A percentile compares a stretch with the other conserved stretches of the same genome.
These are phyloP conservation scores for Calonectria henricotiae DNA, from an alignment of 2,329 filamentous ascomycete genomes.

Conservation along the genomic window DNA sequence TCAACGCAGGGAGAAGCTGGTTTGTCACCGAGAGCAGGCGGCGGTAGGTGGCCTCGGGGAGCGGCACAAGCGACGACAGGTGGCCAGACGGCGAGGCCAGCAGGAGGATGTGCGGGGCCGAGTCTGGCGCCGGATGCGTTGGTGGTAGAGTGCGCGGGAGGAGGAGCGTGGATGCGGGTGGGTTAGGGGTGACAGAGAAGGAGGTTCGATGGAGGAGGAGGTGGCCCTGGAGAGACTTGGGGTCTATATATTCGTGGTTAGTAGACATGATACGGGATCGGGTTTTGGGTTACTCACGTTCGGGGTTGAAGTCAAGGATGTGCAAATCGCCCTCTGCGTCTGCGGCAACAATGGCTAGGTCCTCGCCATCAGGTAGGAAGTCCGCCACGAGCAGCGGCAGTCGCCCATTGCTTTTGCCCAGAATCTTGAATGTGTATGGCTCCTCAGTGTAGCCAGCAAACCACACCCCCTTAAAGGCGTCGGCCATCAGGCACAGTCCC, in stretches of 20 bases:
- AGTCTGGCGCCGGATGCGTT: constrained; percentile 56
- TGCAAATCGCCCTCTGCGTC: constrained; percentile 91
- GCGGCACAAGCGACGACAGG: constrained; percentile 82
- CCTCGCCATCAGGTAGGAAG: constrained; percentile 88
- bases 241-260: constrained; percentile 73
- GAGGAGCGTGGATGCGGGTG: constrained; percentile 82
- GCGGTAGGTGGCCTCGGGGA: constrained; percentile 87
- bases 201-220: constrained; percentile 89
- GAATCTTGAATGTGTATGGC: constrained; percentile 94
- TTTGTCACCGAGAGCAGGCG: constrained; percentile 86
- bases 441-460: constrained; percentile 97
- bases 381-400: constrained; percentile 88
- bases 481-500: constrained; percentile 89
- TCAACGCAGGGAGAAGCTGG: constrained; percentile 83
- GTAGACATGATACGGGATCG: background rate
- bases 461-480: constrained; percentile 95
- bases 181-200: constrained; percentile 88
- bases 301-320: constrained; percentile 93
- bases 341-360: constrained; percentile 85
- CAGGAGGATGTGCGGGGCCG: constrained; percentile 69
- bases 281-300: constrained; percentile 75
- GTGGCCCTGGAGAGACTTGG: constrained; percentile 91
- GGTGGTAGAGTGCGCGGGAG: constrained; percentile 77
- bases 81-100: constrained; percentile 84
- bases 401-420: constrained; percentile 87